A percentile compares a stretch with the other conserved stretches of the same genome.
Conservation (phyloP, 75 land plant genomes). For the Picea sitchensis region DNA sequence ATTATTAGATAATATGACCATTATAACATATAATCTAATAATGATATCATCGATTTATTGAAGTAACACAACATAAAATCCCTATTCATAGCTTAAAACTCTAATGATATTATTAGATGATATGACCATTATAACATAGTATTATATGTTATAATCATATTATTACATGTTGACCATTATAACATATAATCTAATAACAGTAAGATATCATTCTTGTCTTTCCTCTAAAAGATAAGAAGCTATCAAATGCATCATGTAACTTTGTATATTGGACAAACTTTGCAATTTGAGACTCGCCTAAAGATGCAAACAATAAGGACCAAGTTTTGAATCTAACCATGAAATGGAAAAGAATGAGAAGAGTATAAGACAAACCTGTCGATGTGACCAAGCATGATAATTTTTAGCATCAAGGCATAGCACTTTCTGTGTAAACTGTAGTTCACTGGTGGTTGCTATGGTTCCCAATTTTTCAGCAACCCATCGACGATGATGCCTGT, state of each 20-base stretch:
- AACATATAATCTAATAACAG: too few relatives aligned
- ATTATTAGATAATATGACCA: too few relatives aligned
- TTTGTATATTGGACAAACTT: background rate
- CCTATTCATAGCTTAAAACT: too few relatives aligned
- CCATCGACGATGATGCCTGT: constrained; percentile 98
- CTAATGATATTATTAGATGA: too few relatives aligned
- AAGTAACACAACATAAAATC: too few relatives aligned
- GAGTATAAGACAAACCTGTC: constrained; percentile 55
- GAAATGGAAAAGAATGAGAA: background rate
- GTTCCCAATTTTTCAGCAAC: constrained; percentile 80
- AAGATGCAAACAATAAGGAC: background rate
- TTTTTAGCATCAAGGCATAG: constrained; percentile 83
- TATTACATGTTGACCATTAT: too few relatives aligned
- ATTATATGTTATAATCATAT: too few relatives aligned
- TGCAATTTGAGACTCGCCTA: background rate
- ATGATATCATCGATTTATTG: too few relatives aligned
- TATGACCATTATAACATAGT: background rate
- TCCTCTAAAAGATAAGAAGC: background rate
- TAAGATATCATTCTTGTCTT: background rate
- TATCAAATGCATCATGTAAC: background rate
- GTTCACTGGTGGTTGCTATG: constrained; percentile 49
- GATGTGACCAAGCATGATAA: constrained; percentile 99
- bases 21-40: too few relatives aligned
- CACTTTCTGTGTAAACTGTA: constrained; percentile 69
- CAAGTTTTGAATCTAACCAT: background rate